phyloP scores from a whole-genome alignment of 2,329 filamentous ascomycete species.

The Aspergillus eucalypticola region DNA sequence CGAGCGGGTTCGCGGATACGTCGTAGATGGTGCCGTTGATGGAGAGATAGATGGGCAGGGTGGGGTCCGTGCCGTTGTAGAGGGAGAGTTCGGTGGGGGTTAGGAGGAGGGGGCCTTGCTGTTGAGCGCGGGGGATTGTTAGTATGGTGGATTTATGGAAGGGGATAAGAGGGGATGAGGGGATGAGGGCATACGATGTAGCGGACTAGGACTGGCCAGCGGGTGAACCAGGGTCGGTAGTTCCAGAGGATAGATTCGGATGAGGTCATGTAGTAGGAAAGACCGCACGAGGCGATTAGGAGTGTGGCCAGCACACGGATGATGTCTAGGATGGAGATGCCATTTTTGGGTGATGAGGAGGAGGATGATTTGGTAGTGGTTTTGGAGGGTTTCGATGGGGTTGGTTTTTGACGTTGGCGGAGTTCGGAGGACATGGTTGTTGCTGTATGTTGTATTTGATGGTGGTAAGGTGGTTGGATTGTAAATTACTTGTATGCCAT shows the following conservation, averaged over 20 bases:
- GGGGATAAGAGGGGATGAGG: background rate
- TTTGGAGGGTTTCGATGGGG: conserved; percentile 10
- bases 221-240: conserved; percentile 64
- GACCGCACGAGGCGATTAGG: conserved; percentile 63
- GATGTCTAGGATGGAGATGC: conserved; percentile 60
- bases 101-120: conserved; percentile 64
- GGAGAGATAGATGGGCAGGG: conserved; percentile 82
- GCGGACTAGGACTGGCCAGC: conserved; percentile 58
- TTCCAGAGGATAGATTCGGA: conserved; percentile 72
- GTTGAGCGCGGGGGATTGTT: conserved; percentile 13
- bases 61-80: conserved; percentile 75
- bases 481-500: background rate
- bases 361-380: background rate
- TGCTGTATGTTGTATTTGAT: background rate
- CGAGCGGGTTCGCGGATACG: conserved; percentile 55
- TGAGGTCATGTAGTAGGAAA: conserved; percentile 75
- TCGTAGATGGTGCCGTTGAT: conserved; percentile 71
- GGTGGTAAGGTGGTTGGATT: background rate
- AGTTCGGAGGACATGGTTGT: conserved; percentile 33
- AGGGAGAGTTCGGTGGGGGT: conserved; percentile 71
- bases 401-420: conserved; percentile 30
- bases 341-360: conserved; percentile 17
- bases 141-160: too few species aligned
- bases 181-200: conserved; percentile 56
- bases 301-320: conserved; percentile 70